Percentiles rank a stretch among this genome's conserved stretches.
phyloP scores from a whole-genome alignment of 2,329 filamentous ascomycete species.

The Dothidotthia symphoricarpi region DNA sequence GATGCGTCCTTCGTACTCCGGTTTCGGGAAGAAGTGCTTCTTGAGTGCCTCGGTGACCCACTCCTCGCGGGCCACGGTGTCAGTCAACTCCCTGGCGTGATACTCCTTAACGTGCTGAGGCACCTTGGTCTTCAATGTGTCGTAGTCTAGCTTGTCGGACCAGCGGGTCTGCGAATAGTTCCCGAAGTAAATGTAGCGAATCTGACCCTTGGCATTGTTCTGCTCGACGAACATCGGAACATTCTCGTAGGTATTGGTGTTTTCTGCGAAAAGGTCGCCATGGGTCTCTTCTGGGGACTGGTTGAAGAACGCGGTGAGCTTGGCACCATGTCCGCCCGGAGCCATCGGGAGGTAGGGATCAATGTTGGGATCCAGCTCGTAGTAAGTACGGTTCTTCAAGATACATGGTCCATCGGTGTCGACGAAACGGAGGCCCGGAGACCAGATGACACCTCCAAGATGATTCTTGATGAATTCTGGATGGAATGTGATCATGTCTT shows the following conservation, averaged over 20 bases:
- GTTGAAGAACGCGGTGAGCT: constrained; percentile 50
- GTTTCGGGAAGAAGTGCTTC: constrained; percentile 46
- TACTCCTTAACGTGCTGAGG: constrained; percentile 40
- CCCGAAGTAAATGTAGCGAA: constrained; percentile 47
- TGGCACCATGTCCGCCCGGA: constrained; percentile 48
- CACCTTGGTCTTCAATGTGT: constrained; percentile 41
- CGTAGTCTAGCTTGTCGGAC: constrained; percentile 47
- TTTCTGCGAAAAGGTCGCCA: constrained; percentile 17
- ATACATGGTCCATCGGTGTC: constrained; percentile 20
- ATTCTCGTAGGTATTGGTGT: constrained; percentile 34
- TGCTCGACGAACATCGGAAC: constrained; percentile 45
- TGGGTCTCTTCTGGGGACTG: constrained; percentile 31
- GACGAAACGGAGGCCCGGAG: constrained; percentile 44
- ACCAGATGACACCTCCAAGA: constrained; percentile 43
- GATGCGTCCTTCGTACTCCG: constrained; percentile 42
- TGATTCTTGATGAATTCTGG: constrained; percentile 39
- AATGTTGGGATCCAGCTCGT: constrained; percentile 37
- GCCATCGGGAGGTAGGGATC: constrained; percentile 46
- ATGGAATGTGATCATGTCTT: constrained; percentile 38
- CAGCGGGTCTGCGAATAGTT: constrained; percentile 47
- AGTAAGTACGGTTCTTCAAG: constrained; percentile 43
- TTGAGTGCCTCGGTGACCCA: constrained; percentile 46
- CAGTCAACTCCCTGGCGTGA: constrained; percentile 43
- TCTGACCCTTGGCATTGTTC: constrained; percentile 2
- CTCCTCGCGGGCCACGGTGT: constrained; percentile 29